Evolutionary conservation across 441 rosid genomes (phyloP).

Genomic region (Syzygium syzygioides): DNA sequence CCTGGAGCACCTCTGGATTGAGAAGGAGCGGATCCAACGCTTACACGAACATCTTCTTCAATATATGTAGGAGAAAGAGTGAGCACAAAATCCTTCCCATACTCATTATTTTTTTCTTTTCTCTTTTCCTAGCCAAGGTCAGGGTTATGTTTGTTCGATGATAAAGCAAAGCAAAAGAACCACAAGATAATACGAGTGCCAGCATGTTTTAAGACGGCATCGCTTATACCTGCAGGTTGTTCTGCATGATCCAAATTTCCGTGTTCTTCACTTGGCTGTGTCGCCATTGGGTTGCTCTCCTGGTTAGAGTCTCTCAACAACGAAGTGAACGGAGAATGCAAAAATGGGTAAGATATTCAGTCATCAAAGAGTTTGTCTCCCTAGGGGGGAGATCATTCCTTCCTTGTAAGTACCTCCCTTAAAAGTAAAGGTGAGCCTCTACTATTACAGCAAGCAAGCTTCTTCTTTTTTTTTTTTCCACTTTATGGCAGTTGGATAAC

Average conservation of each 20-base stretch:
- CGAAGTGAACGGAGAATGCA: background rate
- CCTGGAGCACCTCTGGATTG: rapidly evolving
- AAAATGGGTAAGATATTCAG: background rate
- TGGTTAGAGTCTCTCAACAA: background rate
- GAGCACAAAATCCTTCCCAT: background rate
- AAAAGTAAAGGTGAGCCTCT: background rate
- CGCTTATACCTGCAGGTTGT: background rate
- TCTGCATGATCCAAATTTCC: background rate
- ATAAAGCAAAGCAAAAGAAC: background rate
- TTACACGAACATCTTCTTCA: background rate
- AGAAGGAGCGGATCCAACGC: background rate
- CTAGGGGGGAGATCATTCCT: background rate
- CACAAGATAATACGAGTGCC: rapidly evolving
- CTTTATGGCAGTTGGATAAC: background rate
- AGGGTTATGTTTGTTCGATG: background rate
- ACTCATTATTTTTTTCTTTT: too few relatives aligned
- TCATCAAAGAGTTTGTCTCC: background rate
- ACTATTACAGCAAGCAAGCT: background rate
- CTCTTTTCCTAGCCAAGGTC: background rate
- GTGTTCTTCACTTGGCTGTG: background rate
- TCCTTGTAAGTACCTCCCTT: background rate
- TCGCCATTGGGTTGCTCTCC: background rate
- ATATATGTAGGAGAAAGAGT: background rate
- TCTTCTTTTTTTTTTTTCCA: background rate
- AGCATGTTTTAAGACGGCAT: background rate